phyloP scores from a whole-genome alignment of 495 filamentous ascomycete genomes.

The Trichoderma reesei region DNA sequence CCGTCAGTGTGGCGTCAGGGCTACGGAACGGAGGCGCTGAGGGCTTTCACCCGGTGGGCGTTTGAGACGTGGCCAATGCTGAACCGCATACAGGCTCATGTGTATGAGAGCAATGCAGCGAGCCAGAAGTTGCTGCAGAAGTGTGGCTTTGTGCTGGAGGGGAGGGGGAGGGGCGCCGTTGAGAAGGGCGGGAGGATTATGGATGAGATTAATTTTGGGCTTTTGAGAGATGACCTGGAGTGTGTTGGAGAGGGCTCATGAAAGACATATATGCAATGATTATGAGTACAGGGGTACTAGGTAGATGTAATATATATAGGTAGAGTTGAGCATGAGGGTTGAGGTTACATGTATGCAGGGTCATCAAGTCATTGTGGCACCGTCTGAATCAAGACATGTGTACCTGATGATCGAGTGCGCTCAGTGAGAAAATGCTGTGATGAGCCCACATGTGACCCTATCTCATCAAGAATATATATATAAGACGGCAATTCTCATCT shows the following conservation, averaged over 20 bases:
- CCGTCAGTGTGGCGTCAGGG: constrained; percentile 30
- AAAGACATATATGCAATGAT: too few relatives aligned
- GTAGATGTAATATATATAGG: too few relatives aligned
- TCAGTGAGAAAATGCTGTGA: too few relatives aligned
- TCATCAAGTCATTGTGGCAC: too few relatives aligned
- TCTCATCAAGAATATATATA: too few relatives aligned
- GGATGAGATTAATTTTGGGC: constrained; percentile 21
- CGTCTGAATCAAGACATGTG: too few relatives aligned
- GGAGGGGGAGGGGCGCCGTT: constrained; percentile 24
- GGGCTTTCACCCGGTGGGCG: constrained; percentile 23
- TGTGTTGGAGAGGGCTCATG: neutral
- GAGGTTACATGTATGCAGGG: too few relatives aligned
- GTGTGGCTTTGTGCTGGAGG: constrained; percentile 30
- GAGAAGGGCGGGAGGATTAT: constrained; percentile 25
- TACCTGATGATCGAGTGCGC: too few relatives aligned
- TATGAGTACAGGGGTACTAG: too few relatives aligned
- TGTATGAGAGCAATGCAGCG: constrained; percentile 23
- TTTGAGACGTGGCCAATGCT: constrained; percentile 24
- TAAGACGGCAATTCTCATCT: too few relatives aligned
- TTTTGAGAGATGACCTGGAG: constrained; percentile 27
- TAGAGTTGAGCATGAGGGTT: too few relatives aligned
- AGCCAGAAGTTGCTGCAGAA: constrained; percentile 27
- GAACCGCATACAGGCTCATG: constrained; percentile 24
- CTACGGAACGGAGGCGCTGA: constrained; percentile 21
- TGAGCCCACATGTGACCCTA: too few relatives aligned